phyloP scores from a whole-genome alignment of 1,139 yeast genomes.

The Torulaspora pretoriensis region DNA sequence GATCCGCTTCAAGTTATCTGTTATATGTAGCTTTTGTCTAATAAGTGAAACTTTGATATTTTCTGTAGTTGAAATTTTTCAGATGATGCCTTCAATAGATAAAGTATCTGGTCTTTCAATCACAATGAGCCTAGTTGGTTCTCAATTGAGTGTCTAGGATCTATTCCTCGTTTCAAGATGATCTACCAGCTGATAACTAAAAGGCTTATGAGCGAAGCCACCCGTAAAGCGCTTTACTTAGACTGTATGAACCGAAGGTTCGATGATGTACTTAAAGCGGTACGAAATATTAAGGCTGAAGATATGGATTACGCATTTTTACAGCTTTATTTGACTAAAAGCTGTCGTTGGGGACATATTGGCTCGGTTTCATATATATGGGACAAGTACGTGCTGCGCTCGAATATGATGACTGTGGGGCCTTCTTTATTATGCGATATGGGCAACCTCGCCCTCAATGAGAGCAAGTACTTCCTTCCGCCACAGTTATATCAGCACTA shows the following conservation, averaged over 20 bases:
- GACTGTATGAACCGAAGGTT: constrained; percentile 29
- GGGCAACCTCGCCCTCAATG: constrained; percentile 26
- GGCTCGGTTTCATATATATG: constrained; percentile 30
- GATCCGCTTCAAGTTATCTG: background rate
- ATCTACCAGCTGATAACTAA: constrained; percentile 4
- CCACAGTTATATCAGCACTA: constrained; percentile 26
- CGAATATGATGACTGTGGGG: constrained; percentile 20
- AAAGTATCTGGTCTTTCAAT: too few relatives aligned
- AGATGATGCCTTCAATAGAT: background rate
- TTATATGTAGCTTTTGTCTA: background rate
- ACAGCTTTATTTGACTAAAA: constrained; percentile 24
- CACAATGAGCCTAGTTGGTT: background rate
- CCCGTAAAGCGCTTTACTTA: constrained; percentile 17
- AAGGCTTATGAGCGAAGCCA: constrained; percentile 14
- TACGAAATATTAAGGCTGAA: constrained; percentile 19
- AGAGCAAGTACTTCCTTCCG: constrained; percentile 24
- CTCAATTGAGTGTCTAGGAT: background rate
- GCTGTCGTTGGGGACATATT: constrained; percentile 31
- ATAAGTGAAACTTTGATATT: background rate
- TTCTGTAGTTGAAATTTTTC: constrained; percentile 5
- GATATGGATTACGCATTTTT: constrained; percentile 26
- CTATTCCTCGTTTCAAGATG: background rate
- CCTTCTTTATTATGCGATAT: constrained; percentile 29
- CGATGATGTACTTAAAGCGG: constrained; percentile 17
- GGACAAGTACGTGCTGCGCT: constrained; percentile 30